phyloP scores from a whole-genome alignment of 352 stramenopile genomes.

The Globisporangium solare region DNA sequence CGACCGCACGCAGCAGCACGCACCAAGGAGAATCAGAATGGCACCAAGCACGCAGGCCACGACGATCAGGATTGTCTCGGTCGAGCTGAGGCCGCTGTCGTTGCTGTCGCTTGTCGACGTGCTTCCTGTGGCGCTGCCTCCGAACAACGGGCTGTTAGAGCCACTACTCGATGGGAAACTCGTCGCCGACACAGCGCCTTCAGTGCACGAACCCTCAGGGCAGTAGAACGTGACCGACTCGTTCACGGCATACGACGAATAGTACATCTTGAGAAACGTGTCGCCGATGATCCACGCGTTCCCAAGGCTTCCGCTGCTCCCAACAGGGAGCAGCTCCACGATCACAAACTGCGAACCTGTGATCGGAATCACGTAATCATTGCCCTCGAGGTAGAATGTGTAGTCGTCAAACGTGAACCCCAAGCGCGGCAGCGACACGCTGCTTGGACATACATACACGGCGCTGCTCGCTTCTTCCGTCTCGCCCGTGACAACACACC shows the following conservation, averaged over 20 bases:
- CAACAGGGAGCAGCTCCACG: constrained; percentile 34
- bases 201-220: constrained; percentile 9
- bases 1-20: constrained; percentile 9
- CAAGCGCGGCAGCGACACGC: constrained; percentile 40
- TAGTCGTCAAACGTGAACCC: constrained; percentile 46
- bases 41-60: constrained; percentile 3
- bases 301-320: constrained; percentile 10
- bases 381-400: constrained; percentile 57
- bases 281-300: constrained; percentile 78
- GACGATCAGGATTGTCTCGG: constrained; percentile 3
- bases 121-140: background rate
- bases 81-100: background rate
- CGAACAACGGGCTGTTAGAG: background rate
- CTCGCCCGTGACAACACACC: constrained; percentile 6
- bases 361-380: constrained; percentile 48
- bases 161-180: constrained; percentile 5
- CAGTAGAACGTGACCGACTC: constrained; percentile 61
- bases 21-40: constrained; percentile 20
- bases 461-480: constrained; percentile 7
- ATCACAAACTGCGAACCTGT: constrained; percentile 22
- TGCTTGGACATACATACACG: constrained; percentile 55
- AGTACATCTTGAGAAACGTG: constrained; percentile 74
- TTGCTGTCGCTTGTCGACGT: background rate
- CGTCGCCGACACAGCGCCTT: background rate
- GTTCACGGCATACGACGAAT: constrained; percentile 64